Conservation (phyloP, 129 eudicot species). For the Helianthus tuberosus region DNA sequence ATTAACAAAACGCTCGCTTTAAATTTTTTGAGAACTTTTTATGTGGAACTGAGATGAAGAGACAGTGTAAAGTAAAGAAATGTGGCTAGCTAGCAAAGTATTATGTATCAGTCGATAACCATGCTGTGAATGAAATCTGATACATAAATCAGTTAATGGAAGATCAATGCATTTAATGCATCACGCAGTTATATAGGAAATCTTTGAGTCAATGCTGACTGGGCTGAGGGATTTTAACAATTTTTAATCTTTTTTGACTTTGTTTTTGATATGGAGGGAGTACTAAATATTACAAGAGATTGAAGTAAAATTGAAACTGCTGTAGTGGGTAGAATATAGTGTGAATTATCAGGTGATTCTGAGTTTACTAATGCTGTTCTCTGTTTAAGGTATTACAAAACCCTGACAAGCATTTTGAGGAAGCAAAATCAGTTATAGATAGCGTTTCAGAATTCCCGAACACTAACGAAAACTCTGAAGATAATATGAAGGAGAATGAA, state of each 20-base stretch:
- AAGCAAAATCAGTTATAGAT: conserved; percentile 56
- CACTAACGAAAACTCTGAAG: conserved; percentile 31
- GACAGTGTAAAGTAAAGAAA: conserved; percentile 3
- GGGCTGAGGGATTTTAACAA: neutral
- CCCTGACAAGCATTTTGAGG: conserved; percentile 54
- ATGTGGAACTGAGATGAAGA: neutral
- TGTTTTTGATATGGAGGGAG: conserved; percentile 1
- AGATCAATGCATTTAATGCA: conserved; percentile 6
- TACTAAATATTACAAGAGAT: neutral
- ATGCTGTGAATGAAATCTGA: conserved; percentile 12
- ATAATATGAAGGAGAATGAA: conserved; percentile 34
- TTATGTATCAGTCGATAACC: neutral
- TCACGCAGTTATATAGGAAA: neutral
- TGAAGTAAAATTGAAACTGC: conserved; percentile 7
- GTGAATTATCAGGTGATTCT: conserved; percentile 7
- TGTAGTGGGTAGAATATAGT: neutral
- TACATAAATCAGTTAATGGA: neutral
- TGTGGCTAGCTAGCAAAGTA: neutral
- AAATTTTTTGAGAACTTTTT: conserved; percentile 5
- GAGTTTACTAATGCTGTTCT: conserved; percentile 8
- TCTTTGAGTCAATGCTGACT: neutral
- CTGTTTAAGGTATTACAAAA: conserved; percentile 45
- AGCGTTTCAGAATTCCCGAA: conserved; percentile 44
- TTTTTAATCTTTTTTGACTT: neutral
- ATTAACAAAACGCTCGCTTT: conserved; percentile 4